Conservation (phyloP, 805 yeast species). For the Ascoidea rubescens region DNA sequence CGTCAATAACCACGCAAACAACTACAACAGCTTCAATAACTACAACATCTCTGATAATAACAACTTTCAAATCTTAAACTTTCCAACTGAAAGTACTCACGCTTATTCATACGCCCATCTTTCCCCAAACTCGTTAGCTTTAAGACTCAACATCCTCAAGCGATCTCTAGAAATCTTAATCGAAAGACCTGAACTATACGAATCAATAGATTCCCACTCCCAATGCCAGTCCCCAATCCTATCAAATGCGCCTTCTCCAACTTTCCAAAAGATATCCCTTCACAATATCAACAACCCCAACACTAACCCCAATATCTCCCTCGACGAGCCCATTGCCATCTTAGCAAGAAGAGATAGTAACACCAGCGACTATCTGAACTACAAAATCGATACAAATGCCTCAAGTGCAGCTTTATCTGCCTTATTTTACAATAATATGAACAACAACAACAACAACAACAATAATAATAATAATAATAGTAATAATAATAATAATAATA, state of each 20-base stretch:
- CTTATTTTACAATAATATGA: constrained; percentile 13
- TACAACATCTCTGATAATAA: constrained; percentile 7
- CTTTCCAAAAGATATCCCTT: too few relatives aligned
- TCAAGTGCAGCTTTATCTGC: constrained; percentile 26
- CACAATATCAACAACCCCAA: constrained; percentile 8
- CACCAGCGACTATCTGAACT: too few relatives aligned
- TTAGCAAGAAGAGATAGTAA: too few relatives aligned
- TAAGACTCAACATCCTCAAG: constrained; percentile 59
- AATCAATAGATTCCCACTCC: constrained; percentile 7
- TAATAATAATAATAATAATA: not conserved
- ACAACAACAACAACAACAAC: not conserved
- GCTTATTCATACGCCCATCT: constrained; percentile 76
- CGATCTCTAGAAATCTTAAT: constrained; percentile 62
- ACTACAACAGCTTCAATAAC: not conserved
- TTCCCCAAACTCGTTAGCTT: constrained; percentile 68
- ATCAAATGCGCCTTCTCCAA: too few relatives aligned
- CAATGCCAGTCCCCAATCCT: too few relatives aligned
- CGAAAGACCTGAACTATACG: constrained; percentile 40
- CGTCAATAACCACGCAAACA: not conserved
- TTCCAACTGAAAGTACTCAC: constrained; percentile 71
- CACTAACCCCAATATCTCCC: constrained; percentile 2
- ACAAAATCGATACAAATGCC: constrained; percentile 22
- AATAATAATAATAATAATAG: not conserved
- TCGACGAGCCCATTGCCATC: not conserved
- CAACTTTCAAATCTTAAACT: constrained; percentile 45